Conservation (phyloP, 768 basidiomycete genomes). For the Hydnomerulius pinastri region DNA sequence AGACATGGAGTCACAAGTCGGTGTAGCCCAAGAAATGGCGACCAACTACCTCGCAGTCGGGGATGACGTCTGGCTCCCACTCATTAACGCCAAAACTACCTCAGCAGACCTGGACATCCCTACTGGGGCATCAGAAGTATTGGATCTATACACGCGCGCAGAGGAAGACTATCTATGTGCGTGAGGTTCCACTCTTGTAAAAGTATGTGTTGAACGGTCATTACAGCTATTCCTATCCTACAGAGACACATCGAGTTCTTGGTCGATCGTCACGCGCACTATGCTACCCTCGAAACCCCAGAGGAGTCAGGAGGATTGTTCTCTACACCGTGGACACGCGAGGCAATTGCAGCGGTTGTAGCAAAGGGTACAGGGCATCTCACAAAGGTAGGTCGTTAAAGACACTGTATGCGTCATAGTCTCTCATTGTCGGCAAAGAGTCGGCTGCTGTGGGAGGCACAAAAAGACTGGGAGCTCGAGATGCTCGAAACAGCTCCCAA, state of each 20-base stretch:
- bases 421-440: slow-evolving; percentile 48
- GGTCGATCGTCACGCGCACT: slow-evolving; percentile 37
- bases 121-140: slow-evolving; percentile 53
- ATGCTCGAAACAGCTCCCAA: slow-evolving; percentile 50
- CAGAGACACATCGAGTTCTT: slow-evolving; percentile 69
- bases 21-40: slow-evolving; percentile 67
- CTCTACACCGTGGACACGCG: slow-evolving; percentile 60
- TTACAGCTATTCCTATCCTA: slow-evolving; percentile 73
- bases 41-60: slow-evolving; percentile 61
- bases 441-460: slow-evolving; percentile 67
- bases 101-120: slow-evolving; percentile 51
- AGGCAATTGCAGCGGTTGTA: slow-evolving; percentile 54
- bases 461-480: slow-evolving; percentile 75
- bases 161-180: slow-evolving; percentile 80
- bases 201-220: slow-evolving; percentile 17
- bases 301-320: slow-evolving; percentile 60
- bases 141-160: slow-evolving; percentile 65
- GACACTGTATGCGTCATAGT: slow-evolving; percentile 4
- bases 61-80: slow-evolving; percentile 74
- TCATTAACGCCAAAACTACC: slow-evolving; percentile 58
- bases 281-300: slow-evolving; percentile 40
- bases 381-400: slow-evolving; percentile 49
- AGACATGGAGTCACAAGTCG: slow-evolving; percentile 59
- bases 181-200: slow-evolving; percentile 31
- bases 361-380: slow-evolving; percentile 61